Evolutionary conservation across 2,329 filamentous ascomycete species (phyloP).

Genomic region (Aspergillus uvarum): DNA sequence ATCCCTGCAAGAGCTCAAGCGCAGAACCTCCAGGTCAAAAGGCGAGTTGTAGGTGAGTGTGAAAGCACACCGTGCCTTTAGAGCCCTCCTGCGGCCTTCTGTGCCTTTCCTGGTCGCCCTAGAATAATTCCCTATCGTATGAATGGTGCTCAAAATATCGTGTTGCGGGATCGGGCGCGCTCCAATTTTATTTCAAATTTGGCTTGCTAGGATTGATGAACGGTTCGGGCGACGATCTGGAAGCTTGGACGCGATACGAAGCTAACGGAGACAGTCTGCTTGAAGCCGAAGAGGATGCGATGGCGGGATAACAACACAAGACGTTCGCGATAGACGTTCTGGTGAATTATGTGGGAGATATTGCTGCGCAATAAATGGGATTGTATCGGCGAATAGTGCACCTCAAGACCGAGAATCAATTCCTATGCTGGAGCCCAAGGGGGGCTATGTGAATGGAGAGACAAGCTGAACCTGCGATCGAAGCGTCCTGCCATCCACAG

Average conservation of each 20-base stretch:
- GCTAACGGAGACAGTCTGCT: slow-evolving; percentile 17
- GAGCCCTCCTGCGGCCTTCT: neutral
- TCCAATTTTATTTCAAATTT: neutral
- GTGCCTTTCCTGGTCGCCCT: neutral
- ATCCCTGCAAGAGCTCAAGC: neutral
- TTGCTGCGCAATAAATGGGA: slow-evolving; percentile 10
- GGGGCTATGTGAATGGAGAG: slow-evolving; percentile 11
- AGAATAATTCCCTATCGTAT: neutral
- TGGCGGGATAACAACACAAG: slow-evolving; percentile 12
- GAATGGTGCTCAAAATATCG: neutral
- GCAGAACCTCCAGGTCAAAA: neutral
- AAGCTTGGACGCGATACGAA: slow-evolving; percentile 19
- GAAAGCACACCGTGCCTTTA: neutral
- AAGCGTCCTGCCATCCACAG: slow-evolving; percentile 22
- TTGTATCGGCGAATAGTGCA: slow-evolving; percentile 12
- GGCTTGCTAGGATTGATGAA: neutral
- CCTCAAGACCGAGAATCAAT: slow-evolving; percentile 13
- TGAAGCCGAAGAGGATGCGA: slow-evolving; percentile 19
- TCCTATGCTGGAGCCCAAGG: slow-evolving; percentile 18
- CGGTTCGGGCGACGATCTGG: slow-evolving; percentile 8
- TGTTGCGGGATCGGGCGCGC: neutral
- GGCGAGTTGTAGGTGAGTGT: neutral
- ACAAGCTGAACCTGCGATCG: slow-evolving; percentile 25
- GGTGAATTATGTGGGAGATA: neutral
- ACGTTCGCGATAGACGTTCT: slow-evolving; percentile 10